phyloP scores from a whole-genome alignment of 2,329 filamentous ascomycete species.

The Fusarium sp. region DNA sequence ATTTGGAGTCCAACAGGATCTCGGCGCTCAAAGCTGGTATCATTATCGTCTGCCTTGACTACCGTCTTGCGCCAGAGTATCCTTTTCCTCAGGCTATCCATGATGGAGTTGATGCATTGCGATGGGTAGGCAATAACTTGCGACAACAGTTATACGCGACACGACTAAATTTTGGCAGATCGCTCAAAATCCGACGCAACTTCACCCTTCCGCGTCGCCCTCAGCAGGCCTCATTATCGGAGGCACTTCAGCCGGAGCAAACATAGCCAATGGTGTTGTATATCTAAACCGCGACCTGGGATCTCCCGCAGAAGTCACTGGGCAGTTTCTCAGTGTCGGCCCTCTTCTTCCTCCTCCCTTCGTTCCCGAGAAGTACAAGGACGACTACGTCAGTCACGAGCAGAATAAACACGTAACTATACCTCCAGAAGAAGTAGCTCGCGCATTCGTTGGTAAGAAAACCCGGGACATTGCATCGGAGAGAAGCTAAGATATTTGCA shows the following conservation, averaged over 20 bases:
- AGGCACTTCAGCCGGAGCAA: not conserved
- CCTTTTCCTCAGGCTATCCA: not conserved
- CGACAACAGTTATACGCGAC: too few species aligned
- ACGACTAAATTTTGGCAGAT: not conserved
- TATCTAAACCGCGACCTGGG: not conserved
- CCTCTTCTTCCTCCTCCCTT: not conserved
- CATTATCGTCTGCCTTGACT: not conserved
- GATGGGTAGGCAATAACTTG: not conserved
- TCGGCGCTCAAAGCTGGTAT: not conserved
- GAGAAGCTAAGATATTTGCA: not conserved
- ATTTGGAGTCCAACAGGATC: not conserved
- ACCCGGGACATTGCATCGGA: fast-evolving
- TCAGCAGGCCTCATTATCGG: not conserved
- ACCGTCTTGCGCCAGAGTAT: not conserved
- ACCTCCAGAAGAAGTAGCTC: not conserved
- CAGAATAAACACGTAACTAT: not conserved
- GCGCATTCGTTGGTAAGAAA: not conserved
- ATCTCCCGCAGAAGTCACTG: not conserved
- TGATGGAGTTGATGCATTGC: not conserved
- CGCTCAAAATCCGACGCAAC: not conserved
- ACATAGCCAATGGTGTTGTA: not conserved
- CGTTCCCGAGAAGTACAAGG: not conserved
- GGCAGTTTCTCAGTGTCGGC: not conserved
- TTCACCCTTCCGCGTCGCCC: not conserved
- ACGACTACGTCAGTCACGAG: not conserved